Evolutionary conservation across 148 eudicot species (phyloP).

Genomic region (Vaccinium vitisidaea): DNA sequence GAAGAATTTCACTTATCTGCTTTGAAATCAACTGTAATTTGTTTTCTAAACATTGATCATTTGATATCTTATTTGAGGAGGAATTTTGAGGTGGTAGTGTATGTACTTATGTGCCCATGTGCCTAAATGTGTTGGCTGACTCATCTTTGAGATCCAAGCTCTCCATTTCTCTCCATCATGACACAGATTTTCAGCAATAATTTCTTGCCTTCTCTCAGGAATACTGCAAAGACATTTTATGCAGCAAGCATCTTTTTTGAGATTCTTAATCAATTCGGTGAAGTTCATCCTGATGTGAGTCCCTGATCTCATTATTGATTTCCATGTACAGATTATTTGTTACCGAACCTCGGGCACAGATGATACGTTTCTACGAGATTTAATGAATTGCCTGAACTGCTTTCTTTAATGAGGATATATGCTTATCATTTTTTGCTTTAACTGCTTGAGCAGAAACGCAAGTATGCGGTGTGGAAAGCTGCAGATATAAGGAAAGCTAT

Average conservation of each 20-base stretch:
- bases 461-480: slow-evolving; percentile 97
- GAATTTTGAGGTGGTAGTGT: not conserved
- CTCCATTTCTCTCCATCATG: not conserved
- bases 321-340: not conserved
- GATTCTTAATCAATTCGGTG: slow-evolving; percentile 91
- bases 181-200: not conserved
- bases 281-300: slow-evolving; percentile 79
- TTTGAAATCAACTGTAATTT: not conserved
- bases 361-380: not conserved
- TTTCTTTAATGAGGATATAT: not conserved
- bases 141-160: not conserved
- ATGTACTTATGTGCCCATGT: not conserved
- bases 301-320: slow-evolving; percentile 5
- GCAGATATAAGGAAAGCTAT: slow-evolving; percentile 95
- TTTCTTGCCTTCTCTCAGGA: slow-evolving; percentile 41
- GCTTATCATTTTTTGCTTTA: not conserved
- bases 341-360: not conserved
- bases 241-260: slow-evolving; percentile 98
- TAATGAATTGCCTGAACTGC: not conserved
- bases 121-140: not conserved
- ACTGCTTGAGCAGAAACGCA: slow-evolving; percentile 97
- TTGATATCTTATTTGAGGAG: not conserved
- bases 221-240: slow-evolving; percentile 92
- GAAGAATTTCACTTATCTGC: not conserved
- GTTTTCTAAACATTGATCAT: not conserved